phyloP scores from a whole-genome alignment of 768 basidiomycete genomes.

The Gautieria morchelliformis region DNA sequence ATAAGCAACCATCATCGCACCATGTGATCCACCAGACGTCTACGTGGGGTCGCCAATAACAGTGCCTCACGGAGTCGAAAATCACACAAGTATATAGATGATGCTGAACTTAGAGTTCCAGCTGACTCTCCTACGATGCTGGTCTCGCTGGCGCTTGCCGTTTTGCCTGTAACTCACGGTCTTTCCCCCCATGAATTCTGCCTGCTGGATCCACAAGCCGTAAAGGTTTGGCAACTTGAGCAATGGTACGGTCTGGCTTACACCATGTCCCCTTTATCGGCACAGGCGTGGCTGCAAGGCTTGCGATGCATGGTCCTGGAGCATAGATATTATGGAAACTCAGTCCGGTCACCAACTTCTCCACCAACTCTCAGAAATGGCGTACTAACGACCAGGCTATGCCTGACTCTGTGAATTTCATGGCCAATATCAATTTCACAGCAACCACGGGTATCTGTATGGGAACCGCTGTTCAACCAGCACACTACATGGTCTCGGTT shows the following conservation, averaged over 20 bases:
- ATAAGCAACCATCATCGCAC: no score
- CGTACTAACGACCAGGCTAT: slow-evolving; percentile 83
- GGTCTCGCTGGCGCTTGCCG: neutral
- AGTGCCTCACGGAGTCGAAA: no score
- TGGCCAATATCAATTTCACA: slow-evolving; percentile 66
- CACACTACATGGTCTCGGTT: no score
- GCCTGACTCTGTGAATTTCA: slow-evolving; percentile 88
- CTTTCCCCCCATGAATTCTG: neutral
- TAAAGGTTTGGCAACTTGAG: neutral
- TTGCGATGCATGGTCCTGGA: slow-evolving; percentile 82
- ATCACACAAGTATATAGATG: no score
- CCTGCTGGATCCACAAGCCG: neutral
- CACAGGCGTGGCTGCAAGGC: slow-evolving; percentile 73
- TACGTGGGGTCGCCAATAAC: no score
- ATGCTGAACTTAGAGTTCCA: no score
- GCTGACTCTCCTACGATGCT: neutral
- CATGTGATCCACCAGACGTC: no score
- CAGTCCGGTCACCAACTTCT: slow-evolving; percentile 65
- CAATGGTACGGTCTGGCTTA: slow-evolving; percentile 41
- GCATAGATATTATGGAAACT: slow-evolving; percentile 85
- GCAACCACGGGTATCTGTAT: slow-evolving; percentile 32
- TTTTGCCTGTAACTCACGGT: neutral
- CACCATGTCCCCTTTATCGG: slow-evolving; percentile 39
- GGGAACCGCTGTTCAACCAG: no score
- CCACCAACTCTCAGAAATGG: slow-evolving; percentile 79